These are phyloP conservation scores for Rhynchospora breviuscula DNA, from an alignment of 176 grass and related monocot species.

Conservation along the genomic window DNA sequence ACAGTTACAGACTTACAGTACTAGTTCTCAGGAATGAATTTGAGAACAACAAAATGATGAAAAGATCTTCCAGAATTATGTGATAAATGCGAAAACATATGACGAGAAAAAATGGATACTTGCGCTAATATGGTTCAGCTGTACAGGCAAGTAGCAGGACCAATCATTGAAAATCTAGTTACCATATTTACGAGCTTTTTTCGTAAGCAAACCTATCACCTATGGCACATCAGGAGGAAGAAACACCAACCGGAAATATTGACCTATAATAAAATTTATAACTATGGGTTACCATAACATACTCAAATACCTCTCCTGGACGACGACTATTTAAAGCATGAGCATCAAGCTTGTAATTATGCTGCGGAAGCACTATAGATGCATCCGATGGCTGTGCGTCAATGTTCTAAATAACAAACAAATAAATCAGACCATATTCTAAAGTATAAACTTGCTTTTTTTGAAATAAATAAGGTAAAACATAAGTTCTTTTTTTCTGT, in stretches of 20 bases:
- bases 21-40: not conserved
- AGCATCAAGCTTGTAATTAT: constrained; percentile 95
- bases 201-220: not conserved
- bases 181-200: not conserved
- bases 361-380: constrained; percentile 69
- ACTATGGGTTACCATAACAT: not conserved
- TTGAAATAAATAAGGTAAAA: not conserved
- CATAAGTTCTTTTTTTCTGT: not conserved
- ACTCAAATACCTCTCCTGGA: constrained; percentile 62
- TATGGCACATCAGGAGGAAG: not conserved
- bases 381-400: constrained; percentile 57
- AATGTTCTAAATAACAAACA: constrained; percentile 62
- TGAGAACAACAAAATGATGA: not conserved
- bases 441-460: constrained; percentile 4
- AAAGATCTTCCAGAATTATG: not conserved
- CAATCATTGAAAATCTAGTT: not conserved
- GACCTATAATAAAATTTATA: not conserved
- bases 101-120: not conserved
- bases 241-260: not conserved
- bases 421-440: constrained; percentile 4
- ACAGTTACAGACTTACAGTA: not conserved
- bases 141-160: not conserved
- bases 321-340: constrained; percentile 73
- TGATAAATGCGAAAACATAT: not conserved
- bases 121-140: not conserved